Evolutionary conservation across 306 rosid genomes (phyloP).

Genomic region (Crotalaria pallida): DNA sequence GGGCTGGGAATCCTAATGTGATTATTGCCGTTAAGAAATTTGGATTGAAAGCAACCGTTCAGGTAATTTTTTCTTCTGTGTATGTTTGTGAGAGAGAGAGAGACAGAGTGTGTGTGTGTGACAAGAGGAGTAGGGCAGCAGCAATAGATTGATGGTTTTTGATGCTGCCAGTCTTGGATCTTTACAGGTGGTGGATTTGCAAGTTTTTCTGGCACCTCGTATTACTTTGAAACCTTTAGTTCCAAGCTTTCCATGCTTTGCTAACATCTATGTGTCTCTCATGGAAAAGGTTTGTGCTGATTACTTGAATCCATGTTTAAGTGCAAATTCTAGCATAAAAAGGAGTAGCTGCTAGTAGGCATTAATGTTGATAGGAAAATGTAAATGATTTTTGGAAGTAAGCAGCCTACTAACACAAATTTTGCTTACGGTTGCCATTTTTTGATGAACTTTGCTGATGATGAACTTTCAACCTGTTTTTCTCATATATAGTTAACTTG

Average conservation of each 20-base stretch:
- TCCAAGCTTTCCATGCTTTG: slow-evolving; percentile 93
- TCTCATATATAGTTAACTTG: not conserved
- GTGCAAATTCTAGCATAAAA: not conserved
- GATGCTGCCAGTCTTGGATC: not conserved
- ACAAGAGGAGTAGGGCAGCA: not conserved
- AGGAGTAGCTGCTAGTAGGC: slow-evolving; percentile 9
- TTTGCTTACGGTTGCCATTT: not conserved
- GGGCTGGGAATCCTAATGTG: slow-evolving; percentile 92
- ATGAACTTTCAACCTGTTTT: not conserved
- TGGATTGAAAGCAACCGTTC: slow-evolving; percentile 79
- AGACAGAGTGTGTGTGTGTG: too few relatives aligned
- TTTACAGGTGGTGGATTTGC: slow-evolving; percentile 70
- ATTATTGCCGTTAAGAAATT: slow-evolving; percentile 60
- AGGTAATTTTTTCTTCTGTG: slow-evolving; percentile 35
- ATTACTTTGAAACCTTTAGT: slow-evolving; percentile 87
- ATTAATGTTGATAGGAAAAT: not conserved
- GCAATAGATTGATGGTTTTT: not conserved
- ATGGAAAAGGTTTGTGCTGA: slow-evolving; percentile 79
- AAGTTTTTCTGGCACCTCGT: slow-evolving; percentile 73
- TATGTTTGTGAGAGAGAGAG: not conserved
- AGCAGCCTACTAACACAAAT: not conserved
- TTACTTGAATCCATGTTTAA: slow-evolving; percentile 1
- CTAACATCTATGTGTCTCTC: slow-evolving; percentile 69
- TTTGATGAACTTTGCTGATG: not conserved
- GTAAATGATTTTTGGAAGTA: not conserved